These are phyloP conservation scores for Aspergillus unguis DNA, from an alignment of 2,329 filamentous ascomycete species.

Conservation along the genomic window DNA sequence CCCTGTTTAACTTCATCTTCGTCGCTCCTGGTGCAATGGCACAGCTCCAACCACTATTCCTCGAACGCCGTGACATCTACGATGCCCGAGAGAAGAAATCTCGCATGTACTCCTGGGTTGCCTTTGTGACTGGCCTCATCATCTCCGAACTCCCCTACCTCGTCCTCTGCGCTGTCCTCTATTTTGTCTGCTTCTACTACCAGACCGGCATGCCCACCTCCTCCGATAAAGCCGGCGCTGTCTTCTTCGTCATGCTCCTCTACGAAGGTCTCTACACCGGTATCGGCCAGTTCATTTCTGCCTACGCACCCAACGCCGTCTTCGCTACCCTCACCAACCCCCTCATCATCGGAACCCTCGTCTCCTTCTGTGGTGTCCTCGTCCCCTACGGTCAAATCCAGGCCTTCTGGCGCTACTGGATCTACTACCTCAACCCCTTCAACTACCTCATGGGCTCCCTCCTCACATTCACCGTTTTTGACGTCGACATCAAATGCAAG, in stretches of 20 bases:
- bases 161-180: slow-evolving; percentile 60
- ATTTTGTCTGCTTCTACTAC: slow-evolving; percentile 72
- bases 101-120: slow-evolving; percentile 71
- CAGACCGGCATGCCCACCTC: slow-evolving; percentile 52
- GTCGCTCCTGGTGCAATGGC: slow-evolving; percentile 45
- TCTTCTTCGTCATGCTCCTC: slow-evolving; percentile 69
- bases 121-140: slow-evolving; percentile 67
- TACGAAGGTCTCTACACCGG: slow-evolving; percentile 69
- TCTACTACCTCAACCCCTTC: slow-evolving; percentile 32
- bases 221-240: slow-evolving; percentile 38
- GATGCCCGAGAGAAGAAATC: slow-evolving; percentile 64
- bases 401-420: slow-evolving; percentile 33
- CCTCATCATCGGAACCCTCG: slow-evolving; percentile 58
- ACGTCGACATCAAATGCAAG: slow-evolving; percentile 24
- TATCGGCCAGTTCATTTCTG: slow-evolving; percentile 76
- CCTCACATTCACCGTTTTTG: slow-evolving; percentile 25
- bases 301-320: slow-evolving; percentile 64
- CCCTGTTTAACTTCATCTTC: slow-evolving; percentile 59
- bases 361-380: slow-evolving; percentile 31
- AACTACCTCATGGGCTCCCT: slow-evolving; percentile 32
- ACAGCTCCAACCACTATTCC: slow-evolving; percentile 62
- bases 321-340: slow-evolving; percentile 73
- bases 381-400: slow-evolving; percentile 31
- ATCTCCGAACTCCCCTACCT: slow-evolving; percentile 67
- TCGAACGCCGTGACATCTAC: slow-evolving; percentile 68